A percentile compares a stretch with the other conserved stretches of the same genome.
Conservation (phyloP, 2,329 filamentous ascomycete genomes). For the Thermomyces lanuginosus region DNA sequence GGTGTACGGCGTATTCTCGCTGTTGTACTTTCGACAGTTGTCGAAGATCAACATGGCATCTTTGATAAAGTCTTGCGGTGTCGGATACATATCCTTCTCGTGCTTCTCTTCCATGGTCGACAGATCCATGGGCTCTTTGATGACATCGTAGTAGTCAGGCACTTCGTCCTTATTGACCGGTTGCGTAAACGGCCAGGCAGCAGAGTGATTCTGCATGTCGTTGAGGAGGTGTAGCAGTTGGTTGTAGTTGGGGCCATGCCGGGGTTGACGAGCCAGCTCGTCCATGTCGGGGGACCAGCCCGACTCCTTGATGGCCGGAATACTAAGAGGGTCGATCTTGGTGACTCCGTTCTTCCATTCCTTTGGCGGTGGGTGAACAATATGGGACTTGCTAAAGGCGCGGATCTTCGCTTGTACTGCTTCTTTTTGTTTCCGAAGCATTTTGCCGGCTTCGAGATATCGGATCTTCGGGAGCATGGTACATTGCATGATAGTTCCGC, state of each 20-base stretch:
- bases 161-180: constrained; percentile 94
- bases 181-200: constrained; percentile 85
- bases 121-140: constrained; percentile 94
- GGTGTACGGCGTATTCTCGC: constrained; percentile 83
- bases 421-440: constrained; percentile 96
- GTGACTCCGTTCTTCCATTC: constrained; percentile 64
- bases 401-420: constrained; percentile 88
- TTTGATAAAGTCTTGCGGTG: constrained; percentile 78
- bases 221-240: constrained; percentile 84
- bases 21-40: constrained; percentile 94
- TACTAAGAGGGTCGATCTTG: constrained; percentile 68
- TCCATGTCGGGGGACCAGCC: constrained; percentile 98
- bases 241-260: constrained; percentile 92
- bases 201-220: constrained; percentile 83
- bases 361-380: constrained; percentile 68
- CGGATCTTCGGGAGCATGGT: constrained; percentile 90
- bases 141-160: constrained; percentile 96
- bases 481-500: constrained; percentile 98
- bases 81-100: constrained; percentile 80
- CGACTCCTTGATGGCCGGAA: constrained; percentile 75
- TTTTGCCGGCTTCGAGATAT: constrained; percentile 80
- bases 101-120: constrained; percentile 92
- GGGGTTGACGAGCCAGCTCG: constrained; percentile 80
- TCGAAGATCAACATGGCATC: constrained; percentile 83
- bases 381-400: constrained; percentile 74